A percentile compares a stretch with the other conserved stretches of the same genome.
Evolutionary conservation across 2,329 filamentous ascomycete genomes (phyloP).

Genomic region (Dendrostoma leiphaemia): DNA sequence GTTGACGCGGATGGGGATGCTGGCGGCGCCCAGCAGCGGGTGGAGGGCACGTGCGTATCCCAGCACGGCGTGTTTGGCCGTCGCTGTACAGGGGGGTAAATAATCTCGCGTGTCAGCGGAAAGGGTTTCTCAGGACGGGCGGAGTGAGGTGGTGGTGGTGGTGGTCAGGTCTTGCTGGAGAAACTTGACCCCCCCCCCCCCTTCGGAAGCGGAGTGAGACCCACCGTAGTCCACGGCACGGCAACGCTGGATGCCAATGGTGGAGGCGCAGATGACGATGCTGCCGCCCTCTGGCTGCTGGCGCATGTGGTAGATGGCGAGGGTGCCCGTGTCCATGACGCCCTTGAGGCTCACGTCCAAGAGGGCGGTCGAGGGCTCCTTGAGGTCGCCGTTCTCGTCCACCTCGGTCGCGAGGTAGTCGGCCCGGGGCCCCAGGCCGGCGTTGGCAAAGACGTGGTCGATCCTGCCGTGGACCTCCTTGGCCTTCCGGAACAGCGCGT

Average conservation of each 20-base stretch:
- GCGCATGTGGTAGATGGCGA: conserved; percentile 50
- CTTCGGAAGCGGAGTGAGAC: conserved; percentile 18
- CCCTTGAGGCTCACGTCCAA: conserved; percentile 52
- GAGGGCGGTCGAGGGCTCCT: conserved; percentile 39
- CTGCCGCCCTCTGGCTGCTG: conserved; percentile 46
- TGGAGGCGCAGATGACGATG: conserved; percentile 53
- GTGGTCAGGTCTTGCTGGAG: no score
- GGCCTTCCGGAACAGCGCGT: conserved; percentile 49
- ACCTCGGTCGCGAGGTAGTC: conserved; percentile 46
- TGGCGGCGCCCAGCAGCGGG: conserved; percentile 32
- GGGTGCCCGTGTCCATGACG: conserved; percentile 46
- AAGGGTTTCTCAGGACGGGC: no score
- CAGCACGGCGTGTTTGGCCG: conserved; percentile 53
- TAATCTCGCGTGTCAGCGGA: neutral
- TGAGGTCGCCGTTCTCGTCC: conserved; percentile 47
- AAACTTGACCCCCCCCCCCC: no score
- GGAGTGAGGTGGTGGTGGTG: no score
- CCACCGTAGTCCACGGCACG: conserved; percentile 49
- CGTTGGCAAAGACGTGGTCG: conserved; percentile 72
- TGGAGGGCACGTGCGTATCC: conserved; percentile 50
- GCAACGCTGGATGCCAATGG: conserved; percentile 48
- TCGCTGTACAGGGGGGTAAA: conserved; percentile 34
- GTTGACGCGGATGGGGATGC: conserved; percentile 53
- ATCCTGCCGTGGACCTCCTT: conserved; percentile 68
- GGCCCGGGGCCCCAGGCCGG: conserved; percentile 47